Evolutionary conservation across 2,329 filamentous ascomycete species (phyloP).

Genomic region (Trichoderma citrinoviride): DNA sequence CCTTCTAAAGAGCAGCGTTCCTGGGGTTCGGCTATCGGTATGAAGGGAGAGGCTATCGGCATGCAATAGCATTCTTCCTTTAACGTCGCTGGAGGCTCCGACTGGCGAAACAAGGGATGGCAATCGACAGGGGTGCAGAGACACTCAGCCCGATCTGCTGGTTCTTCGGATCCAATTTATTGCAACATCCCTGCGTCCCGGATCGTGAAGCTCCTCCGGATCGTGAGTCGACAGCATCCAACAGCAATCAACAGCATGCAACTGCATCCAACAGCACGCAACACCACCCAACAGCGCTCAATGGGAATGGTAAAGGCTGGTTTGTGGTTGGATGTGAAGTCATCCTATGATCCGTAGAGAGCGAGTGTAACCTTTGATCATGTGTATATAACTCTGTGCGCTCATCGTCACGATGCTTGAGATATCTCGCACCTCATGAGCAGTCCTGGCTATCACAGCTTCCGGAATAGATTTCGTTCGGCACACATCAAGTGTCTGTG

Average conservation of each 20-base stretch:
- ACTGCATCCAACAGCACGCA: too few relatives aligned
- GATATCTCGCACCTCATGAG: neutral
- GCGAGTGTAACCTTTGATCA: neutral
- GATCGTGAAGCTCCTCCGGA: too few relatives aligned
- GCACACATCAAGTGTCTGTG: too few relatives aligned
- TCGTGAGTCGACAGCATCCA: neutral
- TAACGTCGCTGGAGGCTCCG: too few relatives aligned
- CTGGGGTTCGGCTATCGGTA: too few relatives aligned
- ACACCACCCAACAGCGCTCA: neutral
- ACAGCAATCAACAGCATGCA: too few relatives aligned
- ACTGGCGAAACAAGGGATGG: neutral
- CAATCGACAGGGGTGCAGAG: neutral
- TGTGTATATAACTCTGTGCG: slow-evolving; percentile 15
- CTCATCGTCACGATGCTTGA: neutral
- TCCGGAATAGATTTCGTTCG: neutral
- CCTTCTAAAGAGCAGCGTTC: too few relatives aligned
- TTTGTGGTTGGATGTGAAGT: neutral
- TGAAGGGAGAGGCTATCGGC: too few relatives aligned
- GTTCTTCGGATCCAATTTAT: neutral
- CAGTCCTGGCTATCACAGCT: neutral
- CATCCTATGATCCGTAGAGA: neutral
- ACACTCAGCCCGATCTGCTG: slow-evolving; percentile 4
- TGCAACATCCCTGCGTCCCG: neutral
- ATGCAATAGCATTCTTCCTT: too few relatives aligned
- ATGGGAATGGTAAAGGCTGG: neutral